These are phyloP conservation scores for Avena sativa DNA, from an alignment of 176 grass and related monocot species.

Conservation along the genomic window DNA sequence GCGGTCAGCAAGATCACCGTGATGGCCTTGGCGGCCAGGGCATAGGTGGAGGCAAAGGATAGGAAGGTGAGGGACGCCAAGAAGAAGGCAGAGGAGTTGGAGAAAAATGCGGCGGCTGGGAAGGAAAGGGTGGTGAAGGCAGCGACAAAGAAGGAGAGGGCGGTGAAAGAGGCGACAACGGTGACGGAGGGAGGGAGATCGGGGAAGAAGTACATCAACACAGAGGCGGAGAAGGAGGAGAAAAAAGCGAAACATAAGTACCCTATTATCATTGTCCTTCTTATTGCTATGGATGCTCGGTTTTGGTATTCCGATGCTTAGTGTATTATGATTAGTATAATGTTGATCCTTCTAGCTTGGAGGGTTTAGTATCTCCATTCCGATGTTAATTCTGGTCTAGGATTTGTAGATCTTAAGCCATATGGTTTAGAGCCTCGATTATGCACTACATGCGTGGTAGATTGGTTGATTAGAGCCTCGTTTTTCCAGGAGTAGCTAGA, in stretches of 20 bases:
- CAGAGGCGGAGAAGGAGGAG: slow-evolving; percentile 49
- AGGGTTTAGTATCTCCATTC: not conserved
- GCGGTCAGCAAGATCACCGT: slow-evolving; percentile 62
- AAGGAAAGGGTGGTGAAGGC: too few species aligned
- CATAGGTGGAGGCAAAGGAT: slow-evolving; percentile 71
- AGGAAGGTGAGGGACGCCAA: slow-evolving; percentile 44
- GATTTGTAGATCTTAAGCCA: not conserved
- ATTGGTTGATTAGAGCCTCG: not conserved
- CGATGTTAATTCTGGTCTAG: not conserved
- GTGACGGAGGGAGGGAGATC: slow-evolving; percentile 36
- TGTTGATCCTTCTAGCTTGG: not conserved
- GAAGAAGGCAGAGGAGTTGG: slow-evolving; percentile 46
- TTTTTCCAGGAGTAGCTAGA: not conserved
- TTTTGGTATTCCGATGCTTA: slow-evolving; percentile 7
- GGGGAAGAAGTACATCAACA: slow-evolving; percentile 23
- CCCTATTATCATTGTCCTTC: not conserved
- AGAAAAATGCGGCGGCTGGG: not conserved
- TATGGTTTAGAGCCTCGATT: not conserved
- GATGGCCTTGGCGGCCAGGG: slow-evolving; percentile 61
- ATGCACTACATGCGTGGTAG: not conserved
- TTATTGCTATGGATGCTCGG: not conserved
- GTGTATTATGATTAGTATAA: not conserved
- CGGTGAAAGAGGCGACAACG: too few species aligned
- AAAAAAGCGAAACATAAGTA: slow-evolving; percentile 56
- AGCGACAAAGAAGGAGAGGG: too few species aligned